Evolutionary conservation across 1,139 yeast species (phyloP).

Genomic region (Pneumocystis canis): DNA sequence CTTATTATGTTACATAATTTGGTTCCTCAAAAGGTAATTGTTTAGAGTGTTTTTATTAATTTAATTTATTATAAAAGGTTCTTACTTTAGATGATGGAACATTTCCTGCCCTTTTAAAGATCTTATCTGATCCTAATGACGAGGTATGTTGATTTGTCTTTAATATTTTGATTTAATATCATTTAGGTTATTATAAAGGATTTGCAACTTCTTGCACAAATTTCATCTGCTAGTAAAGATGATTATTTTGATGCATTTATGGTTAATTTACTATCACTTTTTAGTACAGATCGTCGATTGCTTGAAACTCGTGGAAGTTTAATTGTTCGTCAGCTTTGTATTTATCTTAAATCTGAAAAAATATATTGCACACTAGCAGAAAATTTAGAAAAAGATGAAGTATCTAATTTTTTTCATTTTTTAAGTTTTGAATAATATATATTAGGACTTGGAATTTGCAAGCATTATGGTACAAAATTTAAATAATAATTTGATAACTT

Average conservation of each 20-base stretch:
- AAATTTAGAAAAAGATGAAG: constrained; percentile 46
- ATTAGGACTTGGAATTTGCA: constrained; percentile 50
- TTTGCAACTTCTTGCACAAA: constrained; percentile 59
- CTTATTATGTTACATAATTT: constrained; percentile 64
- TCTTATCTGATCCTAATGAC: constrained; percentile 74
- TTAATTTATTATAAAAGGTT: constrained; percentile 25
- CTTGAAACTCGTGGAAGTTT: constrained; percentile 66
- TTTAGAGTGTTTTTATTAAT: neutral
- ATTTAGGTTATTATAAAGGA: constrained; percentile 55
- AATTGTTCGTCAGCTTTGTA: constrained; percentile 70
- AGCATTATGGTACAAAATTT: constrained; percentile 74
- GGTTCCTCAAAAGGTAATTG: constrained; percentile 24
- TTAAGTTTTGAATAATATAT: neutral
- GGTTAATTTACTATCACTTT: constrained; percentile 51
- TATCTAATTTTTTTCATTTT: constrained; percentile 6
- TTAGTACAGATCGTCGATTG: constrained; percentile 50
- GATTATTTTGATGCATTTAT: constrained; percentile 65
- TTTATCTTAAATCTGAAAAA: constrained; percentile 65
- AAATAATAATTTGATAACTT: constrained; percentile 75
- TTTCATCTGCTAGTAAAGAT: constrained; percentile 65
- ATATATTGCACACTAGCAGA: constrained; percentile 71
- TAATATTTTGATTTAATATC: neutral
- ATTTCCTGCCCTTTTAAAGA: constrained; percentile 62
- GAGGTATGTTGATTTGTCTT: constrained; percentile 22
- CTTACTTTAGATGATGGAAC: constrained; percentile 47